These are phyloP conservation scores for Pharus latifolius DNA, from an alignment of 176 grass and related monocot genomes.

Conservation along the genomic window DNA sequence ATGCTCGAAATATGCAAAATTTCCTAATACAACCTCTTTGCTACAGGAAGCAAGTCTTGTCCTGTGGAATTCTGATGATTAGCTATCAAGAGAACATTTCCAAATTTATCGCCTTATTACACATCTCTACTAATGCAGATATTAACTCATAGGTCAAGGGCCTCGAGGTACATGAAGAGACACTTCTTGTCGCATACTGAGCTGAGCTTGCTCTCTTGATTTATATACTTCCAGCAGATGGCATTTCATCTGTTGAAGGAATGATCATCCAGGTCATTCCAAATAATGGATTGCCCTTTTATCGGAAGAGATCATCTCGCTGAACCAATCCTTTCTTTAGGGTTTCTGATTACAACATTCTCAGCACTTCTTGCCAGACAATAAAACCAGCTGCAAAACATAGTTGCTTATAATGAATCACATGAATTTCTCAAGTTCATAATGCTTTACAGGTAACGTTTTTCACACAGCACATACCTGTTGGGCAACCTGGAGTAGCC, in stretches of 20 bases:
- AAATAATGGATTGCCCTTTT: too few relatives aligned
- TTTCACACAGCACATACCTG: conserved; percentile 68
- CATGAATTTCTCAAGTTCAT: too few relatives aligned
- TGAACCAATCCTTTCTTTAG: conserved; percentile 8
- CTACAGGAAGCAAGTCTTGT: background rate
- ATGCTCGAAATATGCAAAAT: background rate
- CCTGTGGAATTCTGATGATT: background rate
- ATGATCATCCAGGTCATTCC: background rate
- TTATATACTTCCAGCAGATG: background rate
- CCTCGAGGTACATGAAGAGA: background rate
- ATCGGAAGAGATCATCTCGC: background rate
- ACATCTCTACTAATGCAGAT: conserved; percentile 28
- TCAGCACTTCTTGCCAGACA: conserved; percentile 56
- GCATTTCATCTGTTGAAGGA: background rate
- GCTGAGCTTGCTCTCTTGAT: conserved; percentile 9
- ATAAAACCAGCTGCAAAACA: conserved; percentile 78
- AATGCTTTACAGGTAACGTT: too few relatives aligned
- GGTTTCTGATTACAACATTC: conserved; percentile 15
- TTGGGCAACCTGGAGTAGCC: conserved; percentile 66
- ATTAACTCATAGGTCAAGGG: background rate
- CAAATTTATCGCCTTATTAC: too few relatives aligned
- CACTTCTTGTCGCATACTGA: conserved; percentile 3
- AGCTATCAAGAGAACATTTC: too few relatives aligned
- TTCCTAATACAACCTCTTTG: background rate
- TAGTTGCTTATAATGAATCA: background rate